These are phyloP conservation scores for Austroboletus niveus DNA, from an alignment of 1,284 basidiomycete genomes.

Conservation along the genomic window DNA sequence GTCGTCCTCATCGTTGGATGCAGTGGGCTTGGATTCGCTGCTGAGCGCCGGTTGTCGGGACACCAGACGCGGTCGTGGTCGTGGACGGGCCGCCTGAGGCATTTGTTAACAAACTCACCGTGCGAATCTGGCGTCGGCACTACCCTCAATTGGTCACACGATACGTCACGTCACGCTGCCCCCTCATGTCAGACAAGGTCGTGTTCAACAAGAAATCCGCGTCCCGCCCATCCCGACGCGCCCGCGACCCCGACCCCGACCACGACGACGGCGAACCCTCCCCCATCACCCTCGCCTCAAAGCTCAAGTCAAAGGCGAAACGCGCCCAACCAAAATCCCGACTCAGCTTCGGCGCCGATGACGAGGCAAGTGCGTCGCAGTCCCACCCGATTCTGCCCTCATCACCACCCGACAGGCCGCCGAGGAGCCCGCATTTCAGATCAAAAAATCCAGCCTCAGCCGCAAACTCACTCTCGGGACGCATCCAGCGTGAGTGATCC, in stretches of 20 bases:
- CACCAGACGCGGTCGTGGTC: conserved; percentile 53
- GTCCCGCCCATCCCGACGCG: conserved; percentile 50
- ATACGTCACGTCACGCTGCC: conserved; percentile 31
- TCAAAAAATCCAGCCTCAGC: conserved; percentile 77
- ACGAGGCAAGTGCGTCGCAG: conserved; percentile 55
- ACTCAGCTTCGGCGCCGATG: conserved; percentile 81
- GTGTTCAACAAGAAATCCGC: conserved; percentile 54
- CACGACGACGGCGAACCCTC: conserved; percentile 24
- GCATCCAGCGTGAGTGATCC: conserved; percentile 45
- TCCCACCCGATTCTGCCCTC: conserved; percentile 20
- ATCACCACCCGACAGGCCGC: conserved; percentile 42
- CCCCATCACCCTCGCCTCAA: conserved; percentile 58
- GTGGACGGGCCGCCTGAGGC: conserved; percentile 34
- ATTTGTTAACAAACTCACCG: conserved; percentile 32
- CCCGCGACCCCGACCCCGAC: conserved; percentile 44
- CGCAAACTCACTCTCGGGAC: conserved; percentile 58
- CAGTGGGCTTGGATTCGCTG: conserved; percentile 16
- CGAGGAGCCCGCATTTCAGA: conserved; percentile 62
- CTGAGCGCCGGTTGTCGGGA: conserved; percentile 16
- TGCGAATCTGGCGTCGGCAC: conserved; percentile 43
- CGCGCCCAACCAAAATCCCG: conserved; percentile 61
- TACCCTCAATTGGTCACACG: conserved; percentile 33
- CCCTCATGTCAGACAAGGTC: conserved; percentile 27
- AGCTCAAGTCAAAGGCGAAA: conserved; percentile 67
- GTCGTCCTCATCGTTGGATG: conserved; percentile 54